Evolutionary conservation across 768 basidiomycete species (phyloP), one percentile per base, ranked within the genome.

Genomic region (Suillus alpinus): DNA sequence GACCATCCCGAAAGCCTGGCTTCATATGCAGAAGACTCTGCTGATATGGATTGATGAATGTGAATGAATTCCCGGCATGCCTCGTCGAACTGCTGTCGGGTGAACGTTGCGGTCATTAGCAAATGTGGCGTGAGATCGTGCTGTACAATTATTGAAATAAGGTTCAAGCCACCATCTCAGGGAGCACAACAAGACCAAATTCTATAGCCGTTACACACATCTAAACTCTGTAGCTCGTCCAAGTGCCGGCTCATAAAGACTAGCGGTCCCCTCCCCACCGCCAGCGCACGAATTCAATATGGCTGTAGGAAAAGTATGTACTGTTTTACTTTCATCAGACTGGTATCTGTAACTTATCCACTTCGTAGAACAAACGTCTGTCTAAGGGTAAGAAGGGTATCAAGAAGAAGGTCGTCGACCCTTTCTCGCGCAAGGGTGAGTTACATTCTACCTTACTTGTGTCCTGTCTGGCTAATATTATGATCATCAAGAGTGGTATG

Each of bases 351-450:
- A 18, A 12, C 16, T 59, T 31, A 53, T 66, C 29, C 66, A 44
- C 9, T 40, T 46, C 53, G 14, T 67, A 98, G 93, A 98, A 98
- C 83, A 99, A 99, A 82, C 89, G 94, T 75, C 86, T 95, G 69
- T 95, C 94, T 55, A 97, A 97, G 83, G 94, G 94, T 71, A 95
- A 95, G 86, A 95, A 95, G 83, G 94, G 94, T 76, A 89, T 98
- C 84, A 99, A 99, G 94, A 99, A 98, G 84, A 97, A 98, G 89
- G 95, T 97, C 76, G 94, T 99, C 65, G 97, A 99, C 86, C 95
- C 97, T 66, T 97, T 99, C 91, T 89, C 96, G 67, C 89, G 97
- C 83, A 99, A 99, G 82, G 96, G 96, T 95, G 69, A 67, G 71
- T 62, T 14, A 41, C 23, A 60, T 29, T 63, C 55, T 61, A 37